These are phyloP conservation scores for Fusarium brachygibbosum DNA, from an alignment of 2,329 filamentous ascomycete species.

Conservation along the genomic window DNA sequence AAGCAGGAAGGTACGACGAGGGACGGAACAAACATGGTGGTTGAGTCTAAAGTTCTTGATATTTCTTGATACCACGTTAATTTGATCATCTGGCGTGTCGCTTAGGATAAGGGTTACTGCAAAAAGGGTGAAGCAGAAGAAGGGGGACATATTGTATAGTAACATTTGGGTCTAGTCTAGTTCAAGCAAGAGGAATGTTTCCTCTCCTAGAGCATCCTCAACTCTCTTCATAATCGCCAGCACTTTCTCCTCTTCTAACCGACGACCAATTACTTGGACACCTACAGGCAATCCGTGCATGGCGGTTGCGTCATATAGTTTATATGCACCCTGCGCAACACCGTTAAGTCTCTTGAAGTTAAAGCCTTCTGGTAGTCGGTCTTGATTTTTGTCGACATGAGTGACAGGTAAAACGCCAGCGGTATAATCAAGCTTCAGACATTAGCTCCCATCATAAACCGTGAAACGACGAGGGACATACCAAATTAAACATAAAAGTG, in stretches of 20 bases:
- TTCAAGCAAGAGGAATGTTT: constrained; percentile 66
- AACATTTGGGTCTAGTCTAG: constrained; percentile 56
- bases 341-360: no score
- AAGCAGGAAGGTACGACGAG: neutral
- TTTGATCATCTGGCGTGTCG: constrained; percentile 2
- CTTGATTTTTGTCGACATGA: no score
- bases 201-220: constrained; percentile 76
- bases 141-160: neutral
- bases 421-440: constrained; percentile 79
- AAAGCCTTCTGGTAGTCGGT: no score
- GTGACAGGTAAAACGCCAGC: constrained; percentile 72
- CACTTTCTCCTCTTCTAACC: no score
- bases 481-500: constrained; percentile 90
- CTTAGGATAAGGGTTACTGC: neutral
- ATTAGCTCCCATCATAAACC: constrained; percentile 5
- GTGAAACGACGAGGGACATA: constrained; percentile 56
- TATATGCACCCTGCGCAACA: no score
- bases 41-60: neutral
- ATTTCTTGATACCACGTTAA: constrained; percentile 4
- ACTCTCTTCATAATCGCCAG: constrained; percentile 74
- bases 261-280: no score
- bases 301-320: no score
- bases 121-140: neutral
- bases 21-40: neutral
- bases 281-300: no score